Base-by-base conservation (phyloP, 768 basidiomycete genomes). In the Kwoniella botswanensis region DNA sequence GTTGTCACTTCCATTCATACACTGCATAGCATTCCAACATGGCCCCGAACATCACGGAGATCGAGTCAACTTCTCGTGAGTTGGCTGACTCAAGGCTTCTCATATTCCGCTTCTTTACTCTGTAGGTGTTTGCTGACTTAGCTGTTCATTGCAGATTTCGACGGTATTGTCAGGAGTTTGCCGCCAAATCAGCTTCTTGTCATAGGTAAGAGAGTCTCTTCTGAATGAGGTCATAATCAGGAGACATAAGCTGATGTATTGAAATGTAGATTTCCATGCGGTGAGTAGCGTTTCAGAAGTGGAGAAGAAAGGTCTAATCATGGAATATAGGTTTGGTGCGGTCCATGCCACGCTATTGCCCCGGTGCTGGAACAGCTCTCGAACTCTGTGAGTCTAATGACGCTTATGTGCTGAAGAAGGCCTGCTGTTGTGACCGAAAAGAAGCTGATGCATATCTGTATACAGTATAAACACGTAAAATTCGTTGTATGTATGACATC, bases 311-410 rank as follows among this genome's bases (percentile, higher is more conserved):
- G 24, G 21, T 44, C 24, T 67, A 62, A 43, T 63, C 24, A 53
- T 44, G 26, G 4, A 11, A 42, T 18, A 17, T 41, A 79, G 72
- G 58, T 62, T 2, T 75, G 77, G 76, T 82, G 79, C 66, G 79
- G 80, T 35, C 78, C 83, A 1, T 82, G 83, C 72, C 77, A 81
- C 61, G 79, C 78, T 46, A 83, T 84, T 56, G 78, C 79, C 0
- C 83, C 83, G 2, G 71, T 79, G 1, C 74, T 76, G 13, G 78
- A 79, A 56, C 68, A 78, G 56, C 74, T 82, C 9, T 74, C 79
- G 2, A 72, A 74, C 42, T 68, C 72, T 70, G 80, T 79, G 41
- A 72, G 75, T 65, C 12, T 10, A 2, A 7, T 29, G 15, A 10
- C n/a, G n/a, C 35, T 29, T 29, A 55, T 2, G 0, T 26, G 35